These are phyloP conservation scores for Candida glucosophila DNA, from an alignment of 1,139 yeast genomes.

Conservation along the genomic window DNA sequence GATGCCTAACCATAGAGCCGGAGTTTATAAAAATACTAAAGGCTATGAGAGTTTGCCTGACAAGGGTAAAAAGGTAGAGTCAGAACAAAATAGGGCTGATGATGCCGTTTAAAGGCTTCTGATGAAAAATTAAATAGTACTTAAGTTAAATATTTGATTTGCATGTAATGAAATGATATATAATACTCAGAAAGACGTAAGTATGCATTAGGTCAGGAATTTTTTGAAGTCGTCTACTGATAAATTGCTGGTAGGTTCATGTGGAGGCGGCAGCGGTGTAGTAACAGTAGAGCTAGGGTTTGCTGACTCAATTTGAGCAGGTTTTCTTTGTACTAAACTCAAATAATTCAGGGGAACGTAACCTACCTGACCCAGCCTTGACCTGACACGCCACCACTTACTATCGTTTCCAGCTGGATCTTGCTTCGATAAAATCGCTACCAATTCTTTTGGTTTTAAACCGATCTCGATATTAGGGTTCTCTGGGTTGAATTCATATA, in stretches of 20 bases:
- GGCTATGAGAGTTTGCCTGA: conserved; percentile 36
- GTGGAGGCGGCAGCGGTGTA: too few species aligned
- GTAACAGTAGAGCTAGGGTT: too few species aligned
- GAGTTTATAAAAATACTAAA: conserved; percentile 19
- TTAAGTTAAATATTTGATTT: not conserved
- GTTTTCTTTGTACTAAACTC: conserved; percentile 51
- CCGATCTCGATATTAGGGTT: conserved; percentile 77
- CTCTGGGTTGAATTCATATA: conserved; percentile 88
- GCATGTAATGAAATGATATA: too few species aligned
- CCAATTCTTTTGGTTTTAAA: conserved; percentile 72
- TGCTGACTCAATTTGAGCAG: conserved; percentile 1
- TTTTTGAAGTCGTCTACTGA: too few species aligned
- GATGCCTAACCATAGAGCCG: conserved; percentile 9
- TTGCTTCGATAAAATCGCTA: conserved; percentile 70
- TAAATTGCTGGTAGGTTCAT: too few species aligned
- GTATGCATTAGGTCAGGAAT: too few species aligned
- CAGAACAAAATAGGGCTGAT: conserved; percentile 40
- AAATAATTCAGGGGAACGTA: conserved; percentile 85
- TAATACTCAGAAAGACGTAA: too few species aligned
- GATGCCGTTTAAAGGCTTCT: too few species aligned
- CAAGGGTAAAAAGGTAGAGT: conserved; percentile 33
- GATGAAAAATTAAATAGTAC: too few species aligned
- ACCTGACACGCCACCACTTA: conserved; percentile 93
- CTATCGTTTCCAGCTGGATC: conserved; percentile 73
- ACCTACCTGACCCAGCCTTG: conserved; percentile 81